phyloP scores from a whole-genome alignment of 495 filamentous ascomycete genomes.

The Penicillium herquei region DNA sequence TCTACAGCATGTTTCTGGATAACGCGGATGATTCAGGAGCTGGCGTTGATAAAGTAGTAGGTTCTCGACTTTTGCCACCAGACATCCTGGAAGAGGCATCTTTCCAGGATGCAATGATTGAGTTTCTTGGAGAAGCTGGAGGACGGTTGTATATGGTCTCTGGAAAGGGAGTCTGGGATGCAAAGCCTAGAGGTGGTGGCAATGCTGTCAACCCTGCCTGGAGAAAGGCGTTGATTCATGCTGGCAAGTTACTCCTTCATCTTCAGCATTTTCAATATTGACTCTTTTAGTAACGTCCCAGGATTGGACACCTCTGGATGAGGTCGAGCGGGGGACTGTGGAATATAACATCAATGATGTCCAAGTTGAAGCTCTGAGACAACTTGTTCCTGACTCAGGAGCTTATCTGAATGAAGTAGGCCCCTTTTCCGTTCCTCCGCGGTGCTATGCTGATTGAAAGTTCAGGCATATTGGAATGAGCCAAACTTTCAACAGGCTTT shows the following conservation, averaged over 20 bases:
- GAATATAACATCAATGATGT: background rate
- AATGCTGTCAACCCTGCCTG: background rate
- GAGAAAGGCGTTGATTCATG: background rate
- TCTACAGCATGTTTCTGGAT: background rate
- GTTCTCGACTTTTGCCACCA: background rate
- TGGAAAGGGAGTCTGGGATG: background rate
- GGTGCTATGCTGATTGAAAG: background rate
- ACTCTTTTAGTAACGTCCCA: background rate
- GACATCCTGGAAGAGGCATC: background rate
- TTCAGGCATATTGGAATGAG: slow-evolving; percentile 46
- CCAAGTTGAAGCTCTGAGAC: slow-evolving; percentile 26
- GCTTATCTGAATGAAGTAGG: slow-evolving; percentile 43
- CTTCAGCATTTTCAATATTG: background rate
- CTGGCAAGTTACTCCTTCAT: background rate
- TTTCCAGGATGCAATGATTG: background rate
- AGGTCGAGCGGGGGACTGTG: background rate
- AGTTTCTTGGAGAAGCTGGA: background rate
- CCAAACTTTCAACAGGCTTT: slow-evolving; percentile 48
- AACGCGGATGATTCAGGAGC: background rate
- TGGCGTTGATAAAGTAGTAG: background rate
- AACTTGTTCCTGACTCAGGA: slow-evolving; percentile 30
- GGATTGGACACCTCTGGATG: background rate
- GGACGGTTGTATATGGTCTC: background rate
- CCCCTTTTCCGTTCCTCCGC: background rate
- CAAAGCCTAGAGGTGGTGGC: background rate